Percentiles rank a stretch among this genome's conserved stretches.
phyloP scores from a whole-genome alignment of 176 grass and related monocot species.

The Zoysia japonica region DNA sequence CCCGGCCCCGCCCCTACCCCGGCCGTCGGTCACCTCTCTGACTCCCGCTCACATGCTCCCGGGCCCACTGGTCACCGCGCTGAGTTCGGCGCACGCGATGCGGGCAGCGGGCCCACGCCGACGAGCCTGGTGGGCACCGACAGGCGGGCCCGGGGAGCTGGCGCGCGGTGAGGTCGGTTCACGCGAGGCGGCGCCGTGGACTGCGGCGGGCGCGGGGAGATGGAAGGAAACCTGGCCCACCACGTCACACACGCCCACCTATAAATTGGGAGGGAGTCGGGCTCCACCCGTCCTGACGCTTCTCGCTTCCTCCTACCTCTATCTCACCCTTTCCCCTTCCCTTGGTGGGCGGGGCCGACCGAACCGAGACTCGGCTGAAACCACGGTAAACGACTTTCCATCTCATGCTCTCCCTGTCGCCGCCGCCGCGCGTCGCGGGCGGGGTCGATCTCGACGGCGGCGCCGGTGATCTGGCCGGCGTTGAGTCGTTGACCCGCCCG shows the following conservation, averaged over 20 bases:
- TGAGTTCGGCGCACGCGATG: no score
- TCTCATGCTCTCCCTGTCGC: not conserved
- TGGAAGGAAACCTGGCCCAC: conserved; percentile 46
- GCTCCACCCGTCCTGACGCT: not conserved
- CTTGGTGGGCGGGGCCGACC: not conserved
- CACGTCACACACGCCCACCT: conserved; percentile 48
- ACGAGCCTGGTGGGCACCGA: not conserved
- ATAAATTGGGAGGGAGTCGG: conserved; percentile 8
- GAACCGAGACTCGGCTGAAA: not conserved
- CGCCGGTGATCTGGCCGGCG: conserved; percentile 39
- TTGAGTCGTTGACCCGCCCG: conserved; percentile 35
- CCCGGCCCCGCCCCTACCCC: not conserved
- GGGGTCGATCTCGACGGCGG: conserved; percentile 2
- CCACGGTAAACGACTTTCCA: conserved; percentile 28
- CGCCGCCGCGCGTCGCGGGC: not conserved
- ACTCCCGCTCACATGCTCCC: not conserved
- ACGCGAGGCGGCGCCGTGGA: not conserved
- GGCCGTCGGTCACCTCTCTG: conserved; percentile 18
- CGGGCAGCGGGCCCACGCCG: not conserved
- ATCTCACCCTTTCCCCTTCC: not conserved
- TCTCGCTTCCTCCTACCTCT: not conserved
- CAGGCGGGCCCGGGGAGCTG: not conserved
- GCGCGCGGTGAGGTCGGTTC: conserved; percentile 27
- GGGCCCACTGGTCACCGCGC: conserved; percentile 1
- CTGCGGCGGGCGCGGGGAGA: not conserved